Percentiles rank a stretch among this genome's conserved stretches.
Evolutionary conservation across 345 rosid species (phyloP).

Genomic region (Boechera stricta): DNA sequence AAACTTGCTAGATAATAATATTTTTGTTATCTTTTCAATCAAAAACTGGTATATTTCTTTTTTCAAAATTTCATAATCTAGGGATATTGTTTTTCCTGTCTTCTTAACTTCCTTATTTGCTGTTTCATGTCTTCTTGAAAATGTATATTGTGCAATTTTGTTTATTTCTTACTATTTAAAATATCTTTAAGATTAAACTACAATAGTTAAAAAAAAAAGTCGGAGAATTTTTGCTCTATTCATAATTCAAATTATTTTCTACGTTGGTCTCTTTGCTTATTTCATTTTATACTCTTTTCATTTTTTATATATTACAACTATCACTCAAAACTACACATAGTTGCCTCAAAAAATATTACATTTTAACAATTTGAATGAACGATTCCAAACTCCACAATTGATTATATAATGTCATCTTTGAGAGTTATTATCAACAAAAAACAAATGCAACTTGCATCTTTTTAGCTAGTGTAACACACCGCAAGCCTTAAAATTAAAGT

Average conservation of each 20-base stretch:
- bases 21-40: neutral
- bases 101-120: neutral
- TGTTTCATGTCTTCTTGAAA: neutral
- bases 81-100: neutral
- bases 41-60: neutral
- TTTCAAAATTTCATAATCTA: neutral
- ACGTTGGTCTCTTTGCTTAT: neutral
- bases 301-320: neutral
- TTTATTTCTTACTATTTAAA: neutral
- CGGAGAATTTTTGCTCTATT: neutral
- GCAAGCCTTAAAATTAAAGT: neutral
- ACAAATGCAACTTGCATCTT: conserved; percentile 11
- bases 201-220: no score
- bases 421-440: conserved; percentile 10
- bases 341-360: neutral
- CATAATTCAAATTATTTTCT: neutral
- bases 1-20: neutral
- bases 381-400: conserved; percentile 10
- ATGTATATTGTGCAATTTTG: neutral
- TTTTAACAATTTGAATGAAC: neutral
- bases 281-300: neutral
- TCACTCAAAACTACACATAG: neutral
- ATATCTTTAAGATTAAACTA: neutral
- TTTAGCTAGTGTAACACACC: conserved; percentile 23
- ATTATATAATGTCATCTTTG: conserved; percentile 2